Base-by-base conservation (phyloP, 202 grass and related monocot genomes). In the Dendrocalamus latiflorus region DNA sequence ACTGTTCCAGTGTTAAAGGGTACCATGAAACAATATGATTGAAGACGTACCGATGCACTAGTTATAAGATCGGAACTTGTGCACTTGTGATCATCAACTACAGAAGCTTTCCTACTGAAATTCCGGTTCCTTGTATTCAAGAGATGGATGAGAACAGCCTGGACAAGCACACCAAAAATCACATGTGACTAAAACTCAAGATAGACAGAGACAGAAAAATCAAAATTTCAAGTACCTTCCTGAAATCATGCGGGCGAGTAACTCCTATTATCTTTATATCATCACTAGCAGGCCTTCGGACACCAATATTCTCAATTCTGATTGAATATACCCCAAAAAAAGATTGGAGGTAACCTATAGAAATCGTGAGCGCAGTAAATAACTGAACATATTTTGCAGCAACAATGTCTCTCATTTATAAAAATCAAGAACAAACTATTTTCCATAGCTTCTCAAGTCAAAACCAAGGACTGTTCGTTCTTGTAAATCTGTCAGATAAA, bases 311-410 rank as follows among this genome's bases (percentile, higher is more conserved):
- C 54, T 90, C 85, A 69, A 94, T 88, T 88, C 87, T 87, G 65
- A 94, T 73, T 21, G 93, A 88, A 71, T 81, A 90, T 78, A 94
- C 22, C 33, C 89, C 87, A 34, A 94, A 94, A 56, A 87, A 34
- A 4, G 86, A 89, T 73, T 94, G 89, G 8, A 94, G 41, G 65
- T 77, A 90, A 49, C 85, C 92, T 91, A 48, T 17, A 59, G 21
- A 81, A 45, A 76, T 56, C 39, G 0, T 49, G 22, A 37, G 15
- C 34, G 16, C 45, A 34, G 14, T 60, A 48, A 54, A 38, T 38
- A 59, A 59, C 25, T 38, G 6, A 69, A 47, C 1, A 72, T 81
- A 15, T 48, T 45, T 70, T 69, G 26, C 2, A 26, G 20, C 4
- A 20, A 74, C 10, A 72, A 17, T 20, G 20, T 56, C 15, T 50